phyloP scores from a whole-genome alignment of 345 rosid genomes.

The Streptanthus diversifolius region DNA sequence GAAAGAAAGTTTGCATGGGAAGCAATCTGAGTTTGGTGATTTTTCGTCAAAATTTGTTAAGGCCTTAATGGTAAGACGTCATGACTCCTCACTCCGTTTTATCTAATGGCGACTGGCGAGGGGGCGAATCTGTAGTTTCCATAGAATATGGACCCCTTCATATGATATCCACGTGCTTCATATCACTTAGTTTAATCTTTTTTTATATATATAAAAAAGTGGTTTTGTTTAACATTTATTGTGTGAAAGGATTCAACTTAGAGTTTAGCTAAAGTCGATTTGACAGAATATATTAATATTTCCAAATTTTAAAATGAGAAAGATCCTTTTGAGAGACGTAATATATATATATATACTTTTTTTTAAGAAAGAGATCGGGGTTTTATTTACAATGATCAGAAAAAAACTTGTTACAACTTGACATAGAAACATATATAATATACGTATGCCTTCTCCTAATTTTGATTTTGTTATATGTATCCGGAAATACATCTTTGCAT shows the following conservation, averaged over 20 bases:
- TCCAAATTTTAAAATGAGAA: not conserved
- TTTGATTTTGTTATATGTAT: too few relatives aligned
- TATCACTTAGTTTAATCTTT: not conserved
- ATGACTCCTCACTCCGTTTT: slow-evolving; percentile 23
- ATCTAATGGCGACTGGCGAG: slow-evolving; percentile 13
- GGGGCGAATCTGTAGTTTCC: not conserved
- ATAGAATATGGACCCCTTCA: not conserved
- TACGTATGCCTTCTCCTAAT: too few relatives aligned
- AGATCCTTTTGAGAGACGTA: too few relatives aligned
- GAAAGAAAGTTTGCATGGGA: slow-evolving; percentile 37
- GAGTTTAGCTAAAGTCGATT: too few relatives aligned
- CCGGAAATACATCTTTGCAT: too few relatives aligned
- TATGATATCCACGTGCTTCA: not conserved
- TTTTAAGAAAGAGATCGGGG: too few relatives aligned
- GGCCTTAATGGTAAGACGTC: slow-evolving; percentile 37
- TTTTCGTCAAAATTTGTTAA: slow-evolving; percentile 37
- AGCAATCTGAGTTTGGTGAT: slow-evolving; percentile 39
- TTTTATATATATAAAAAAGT: too few relatives aligned
- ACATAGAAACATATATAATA: too few relatives aligned
- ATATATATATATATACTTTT: too few relatives aligned
- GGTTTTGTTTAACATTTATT: not conserved
- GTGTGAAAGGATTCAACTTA: not conserved
- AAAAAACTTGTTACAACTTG: too few relatives aligned
- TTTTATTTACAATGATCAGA: too few relatives aligned
- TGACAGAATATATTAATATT: not conserved